Percentiles rank a stretch among this genome's conserved stretches.
phyloP scores from a whole-genome alignment of 1,139 yeast species.

The Zygosaccharomyces sapae region DNA sequence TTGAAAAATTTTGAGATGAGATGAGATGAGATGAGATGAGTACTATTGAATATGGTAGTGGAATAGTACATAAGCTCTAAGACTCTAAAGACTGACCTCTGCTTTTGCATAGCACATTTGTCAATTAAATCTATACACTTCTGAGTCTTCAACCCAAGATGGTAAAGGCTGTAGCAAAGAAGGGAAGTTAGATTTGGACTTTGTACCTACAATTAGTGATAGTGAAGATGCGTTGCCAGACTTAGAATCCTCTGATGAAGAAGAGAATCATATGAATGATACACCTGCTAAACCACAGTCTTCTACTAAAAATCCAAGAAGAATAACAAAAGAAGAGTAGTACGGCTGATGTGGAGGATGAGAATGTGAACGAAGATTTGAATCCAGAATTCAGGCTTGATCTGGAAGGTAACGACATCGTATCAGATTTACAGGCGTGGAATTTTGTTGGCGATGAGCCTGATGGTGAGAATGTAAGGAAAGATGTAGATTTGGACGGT shows the following conservation, averaged over 20 bases:
- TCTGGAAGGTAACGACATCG: conserved; percentile 53
- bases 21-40: conserved; percentile 29
- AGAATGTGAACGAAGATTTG: conserved; percentile 49
- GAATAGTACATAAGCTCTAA: too few relatives aligned
- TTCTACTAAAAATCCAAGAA: conserved; percentile 25
- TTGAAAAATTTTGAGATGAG: conserved; percentile 17
- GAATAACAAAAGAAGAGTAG: conserved; percentile 31
- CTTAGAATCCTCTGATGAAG: conserved; percentile 51
- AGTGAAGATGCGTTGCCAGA: conserved; percentile 59
- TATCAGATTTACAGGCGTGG: conserved; percentile 69
- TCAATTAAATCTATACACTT: not conserved
- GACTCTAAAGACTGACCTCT: too few relatives aligned
- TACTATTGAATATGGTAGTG: too few relatives aligned
- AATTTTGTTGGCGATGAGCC: conserved; percentile 59
- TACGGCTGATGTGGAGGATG: conserved; percentile 34
- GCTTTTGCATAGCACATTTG: not conserved
- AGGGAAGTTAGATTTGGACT: conserved; percentile 38
- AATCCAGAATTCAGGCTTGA: conserved; percentile 70
- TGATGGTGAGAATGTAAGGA: conserved; percentile 37
- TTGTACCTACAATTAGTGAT: conserved; percentile 70
- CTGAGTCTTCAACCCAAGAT: not conserved
- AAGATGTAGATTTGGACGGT: conserved; percentile 80
- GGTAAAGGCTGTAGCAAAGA: conserved; percentile 6
- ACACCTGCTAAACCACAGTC: conserved; percentile 8
- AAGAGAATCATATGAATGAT: conserved; percentile 18